These are phyloP conservation scores for Sarocladium strictum DNA, from an alignment of 2,329 filamentous ascomycete species.

Conservation along the genomic window DNA sequence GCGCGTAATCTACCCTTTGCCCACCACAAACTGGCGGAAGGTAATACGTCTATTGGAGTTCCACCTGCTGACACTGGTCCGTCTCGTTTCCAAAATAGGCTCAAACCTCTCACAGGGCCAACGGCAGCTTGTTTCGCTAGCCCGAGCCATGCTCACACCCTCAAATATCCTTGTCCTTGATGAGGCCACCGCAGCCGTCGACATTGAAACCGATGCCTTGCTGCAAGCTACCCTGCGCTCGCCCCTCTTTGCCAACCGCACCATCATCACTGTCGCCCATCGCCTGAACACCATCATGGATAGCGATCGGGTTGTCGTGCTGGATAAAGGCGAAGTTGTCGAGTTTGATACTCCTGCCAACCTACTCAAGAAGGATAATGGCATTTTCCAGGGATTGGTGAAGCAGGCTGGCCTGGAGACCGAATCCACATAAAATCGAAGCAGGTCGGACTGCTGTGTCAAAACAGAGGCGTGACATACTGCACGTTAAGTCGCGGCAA, in stretches of 20 bases:
- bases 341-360: slow-evolving; percentile 87
- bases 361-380: slow-evolving; percentile 66
- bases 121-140: slow-evolving; percentile 87
- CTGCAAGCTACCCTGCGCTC: slow-evolving; percentile 59
- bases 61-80: slow-evolving; percentile 9
- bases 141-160: slow-evolving; percentile 86
- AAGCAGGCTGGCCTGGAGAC: slow-evolving; percentile 76
- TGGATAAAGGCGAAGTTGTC: slow-evolving; percentile 82
- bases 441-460: not conserved
- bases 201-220: slow-evolving; percentile 63
- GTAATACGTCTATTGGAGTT: not conserved
- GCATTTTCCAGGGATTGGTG: slow-evolving; percentile 84
- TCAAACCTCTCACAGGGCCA: slow-evolving; percentile 95
- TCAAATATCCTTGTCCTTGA: slow-evolving; percentile 97
- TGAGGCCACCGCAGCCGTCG: slow-evolving; percentile 80
- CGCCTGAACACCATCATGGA: slow-evolving; percentile 95
- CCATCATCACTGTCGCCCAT: slow-evolving; percentile 97
- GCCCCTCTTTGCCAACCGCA: slow-evolving; percentile 75
- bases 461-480: too few relatives aligned
- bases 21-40: slow-evolving; percentile 5
- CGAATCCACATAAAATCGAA: slow-evolving; percentile 19
- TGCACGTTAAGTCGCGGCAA: not conserved
- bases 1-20: not conserved
- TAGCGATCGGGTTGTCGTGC: slow-evolving; percentile 83
- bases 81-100: slow-evolving; percentile 33